These are phyloP conservation scores for Trematosphaeria pertusa DNA, from an alignment of 2,329 filamentous ascomycete species.

Conservation along the genomic window DNA sequence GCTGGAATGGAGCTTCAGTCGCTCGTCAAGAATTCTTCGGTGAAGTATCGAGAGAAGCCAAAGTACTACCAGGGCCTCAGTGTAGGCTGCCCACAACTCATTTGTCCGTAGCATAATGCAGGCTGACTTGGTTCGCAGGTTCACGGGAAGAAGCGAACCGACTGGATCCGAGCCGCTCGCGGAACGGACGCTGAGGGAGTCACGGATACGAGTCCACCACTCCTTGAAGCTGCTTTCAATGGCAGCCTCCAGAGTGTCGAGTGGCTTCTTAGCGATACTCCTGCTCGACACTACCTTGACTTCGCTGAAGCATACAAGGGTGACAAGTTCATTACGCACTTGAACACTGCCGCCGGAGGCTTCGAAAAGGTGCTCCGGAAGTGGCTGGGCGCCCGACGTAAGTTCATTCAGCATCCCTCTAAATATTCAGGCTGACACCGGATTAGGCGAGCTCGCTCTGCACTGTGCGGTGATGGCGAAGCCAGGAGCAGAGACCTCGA, in stretches of 20 bases:
- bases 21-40: constrained; percentile 69
- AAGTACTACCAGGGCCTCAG: constrained; percentile 78
- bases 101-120: neutral
- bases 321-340: constrained; percentile 67
- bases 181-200: constrained; percentile 28
- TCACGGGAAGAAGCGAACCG: constrained; percentile 73
- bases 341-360: constrained; percentile 66
- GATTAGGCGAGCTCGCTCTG: constrained; percentile 66
- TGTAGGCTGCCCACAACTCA: constrained; percentile 35
- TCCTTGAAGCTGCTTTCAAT: constrained; percentile 63
- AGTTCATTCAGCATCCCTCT: constrained; percentile 36
- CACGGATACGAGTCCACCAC: constrained; percentile 59
- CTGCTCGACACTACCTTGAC: constrained; percentile 70
- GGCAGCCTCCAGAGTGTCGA: constrained; percentile 73
- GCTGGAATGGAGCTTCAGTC: constrained; percentile 73
- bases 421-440: constrained; percentile 16
- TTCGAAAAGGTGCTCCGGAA: constrained; percentile 68
- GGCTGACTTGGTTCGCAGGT: constrained; percentile 52
- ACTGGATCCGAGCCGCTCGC: constrained; percentile 74
- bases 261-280: constrained; percentile 78
- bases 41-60: constrained; percentile 69
- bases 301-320: constrained; percentile 69
- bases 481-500: constrained; percentile 52
- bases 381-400: constrained; percentile 68
- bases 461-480: constrained; percentile 62